Base-by-base conservation (phyloP, 108 stramenopile species). In the Cyclostephanos tholiformis region DNA sequence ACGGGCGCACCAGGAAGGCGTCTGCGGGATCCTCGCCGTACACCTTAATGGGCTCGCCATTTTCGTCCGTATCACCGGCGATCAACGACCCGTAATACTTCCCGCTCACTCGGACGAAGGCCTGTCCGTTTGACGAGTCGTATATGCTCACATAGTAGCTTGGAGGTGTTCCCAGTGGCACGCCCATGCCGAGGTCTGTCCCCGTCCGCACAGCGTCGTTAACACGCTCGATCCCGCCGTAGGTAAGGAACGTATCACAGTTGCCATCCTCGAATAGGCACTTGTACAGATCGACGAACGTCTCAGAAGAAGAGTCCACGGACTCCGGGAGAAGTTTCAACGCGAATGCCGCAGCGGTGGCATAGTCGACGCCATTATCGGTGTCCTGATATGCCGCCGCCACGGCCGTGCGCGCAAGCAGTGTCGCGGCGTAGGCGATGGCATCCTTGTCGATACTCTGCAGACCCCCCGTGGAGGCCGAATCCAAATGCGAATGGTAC, bases 71-170 rank as follows among this genome's bases (percentile, higher is more conserved):
- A 64, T 92, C 89, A 26, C 85, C 76, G 17, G 39, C 41, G 53
- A 23, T 59, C 61, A 72, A 35, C 10, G 75, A 56, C 14, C 94
- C 94, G 65, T 91, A 95, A 44, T 66, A 60, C n/a, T 83, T 69
- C 44, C 78, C 79, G 53, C 89, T 86, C 2, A 89, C 88, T n/a
- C 74, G 75, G 9, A 90, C 90, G 57, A 89, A 88, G 5, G 88
- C 89, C 65, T 95, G 94, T n/a, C 91, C 94, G 55, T 91, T 84
- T 10, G 70, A 59, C 9, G 35, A 29, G 68, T 85, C 74, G 67
- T 89, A 91, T 26, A 95, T 87, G 50, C 89, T 82, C 0, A 83
- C 82, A 66, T 92, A 95, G 72, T 89, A 95, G 69, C 86, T 91
- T 23, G 94, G 94, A 9, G 88, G 86, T 29, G 38, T 85, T 5